These are phyloP conservation scores for Mycogone perniciosa DNA, from an alignment of 2,329 filamentous ascomycete genomes.

Conservation along the genomic window DNA sequence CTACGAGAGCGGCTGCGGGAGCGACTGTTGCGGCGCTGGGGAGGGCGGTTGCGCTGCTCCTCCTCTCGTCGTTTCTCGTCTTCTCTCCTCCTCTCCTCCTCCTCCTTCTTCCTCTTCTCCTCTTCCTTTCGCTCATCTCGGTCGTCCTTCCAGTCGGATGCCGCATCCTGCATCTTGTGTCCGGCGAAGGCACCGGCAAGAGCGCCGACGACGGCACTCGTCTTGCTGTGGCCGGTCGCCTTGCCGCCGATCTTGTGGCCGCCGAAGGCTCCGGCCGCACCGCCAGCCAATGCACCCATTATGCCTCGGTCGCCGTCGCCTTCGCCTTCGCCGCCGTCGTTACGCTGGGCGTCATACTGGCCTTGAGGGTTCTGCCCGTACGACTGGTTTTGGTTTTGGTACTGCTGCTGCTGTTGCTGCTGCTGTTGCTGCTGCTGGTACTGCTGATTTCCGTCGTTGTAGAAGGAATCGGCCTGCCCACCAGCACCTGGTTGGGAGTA, in stretches of 20 bases:
- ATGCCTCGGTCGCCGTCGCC: conserved; percentile 35
- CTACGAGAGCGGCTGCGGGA: conserved; percentile 11
- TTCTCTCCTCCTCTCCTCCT: conserved; percentile 17
- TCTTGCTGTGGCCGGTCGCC: conserved; percentile 21
- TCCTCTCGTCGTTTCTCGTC: conserved; percentile 9
- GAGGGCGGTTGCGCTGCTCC: conserved; percentile 10
- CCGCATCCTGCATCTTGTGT: conserved; percentile 35
- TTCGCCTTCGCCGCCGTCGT: conserved; percentile 17
- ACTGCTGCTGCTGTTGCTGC: conserved; percentile 5
- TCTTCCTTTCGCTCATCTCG: conserved; percentile 34
- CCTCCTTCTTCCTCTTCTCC: conserved; percentile 19
- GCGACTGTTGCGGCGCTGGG: conserved; percentile 14
- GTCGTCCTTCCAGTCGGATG: conserved; percentile 33
- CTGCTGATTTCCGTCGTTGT: conserved; percentile 3
- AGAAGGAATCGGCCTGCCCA: conserved; percentile 1
- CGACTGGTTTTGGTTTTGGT: not conserved
- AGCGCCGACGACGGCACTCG: conserved; percentile 32
- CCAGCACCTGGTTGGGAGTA: not conserved
- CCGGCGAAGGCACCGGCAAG: conserved; percentile 36
- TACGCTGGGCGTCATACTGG: not conserved
- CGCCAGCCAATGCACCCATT: conserved; percentile 34
- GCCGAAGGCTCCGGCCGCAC: conserved; percentile 34
- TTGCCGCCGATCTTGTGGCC: conserved; percentile 33
- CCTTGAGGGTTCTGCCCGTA: conserved; percentile 1
- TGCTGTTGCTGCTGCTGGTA: conserved; percentile 5